Base-by-base conservation (phyloP, 2,329 filamentous ascomycete species). In the Xylaria sp. region DNA sequence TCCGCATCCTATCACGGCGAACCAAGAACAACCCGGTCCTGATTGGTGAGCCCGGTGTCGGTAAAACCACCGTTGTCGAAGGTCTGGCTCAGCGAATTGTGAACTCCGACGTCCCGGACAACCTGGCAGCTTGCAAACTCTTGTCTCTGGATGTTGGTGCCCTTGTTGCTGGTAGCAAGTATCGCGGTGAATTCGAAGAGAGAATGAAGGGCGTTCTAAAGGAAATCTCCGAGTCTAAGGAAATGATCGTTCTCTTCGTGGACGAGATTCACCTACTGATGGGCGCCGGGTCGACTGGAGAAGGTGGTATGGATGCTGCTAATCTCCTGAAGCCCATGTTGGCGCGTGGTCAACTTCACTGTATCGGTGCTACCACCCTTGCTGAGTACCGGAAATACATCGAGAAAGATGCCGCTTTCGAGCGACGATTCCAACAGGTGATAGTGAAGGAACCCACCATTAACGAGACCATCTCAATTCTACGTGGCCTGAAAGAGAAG, bases 11-110 rank as follows among this genome's bases (percentile, higher is more conserved):
- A 71, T 97, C 94, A 44, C 88, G 96, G 80, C 89, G 95, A 78
- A 98, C 95, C 71, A 98, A 98, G 88, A 98, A 99, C 86, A 99
- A 99, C 82, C 96, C 96, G 1, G 95, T 98, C 58, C 88, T 99
- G 73, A 98, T 99, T 73, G 96, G 96, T 84, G 94, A 98, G 79
- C 95, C 96, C 44, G 96, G 96, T 90, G 96, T 98, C 28, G 96
- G 96, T 79, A 99, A 99, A 86, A 99, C 96, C 4, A 98, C 96
- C 5, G 94, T 99, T 66, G 94, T 98, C 59, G 96, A 99, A 84
- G 96, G 96, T 76, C 87, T 99, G 68, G 96, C 96, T 37, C 93
- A 94, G 80, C 92, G 96, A 61, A 98, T 99, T 71, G 94, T 98
- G 84, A 97, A 98, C 78, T 91, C 93, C 68, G 96, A 99, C 85